A percentile compares a stretch with the other conserved stretches of the same genome.
These are phyloP conservation scores for Pseudogymnoascus sp. DNA, from an alignment of 2,329 filamentous ascomycete genomes.

Conservation along the genomic window DNA sequence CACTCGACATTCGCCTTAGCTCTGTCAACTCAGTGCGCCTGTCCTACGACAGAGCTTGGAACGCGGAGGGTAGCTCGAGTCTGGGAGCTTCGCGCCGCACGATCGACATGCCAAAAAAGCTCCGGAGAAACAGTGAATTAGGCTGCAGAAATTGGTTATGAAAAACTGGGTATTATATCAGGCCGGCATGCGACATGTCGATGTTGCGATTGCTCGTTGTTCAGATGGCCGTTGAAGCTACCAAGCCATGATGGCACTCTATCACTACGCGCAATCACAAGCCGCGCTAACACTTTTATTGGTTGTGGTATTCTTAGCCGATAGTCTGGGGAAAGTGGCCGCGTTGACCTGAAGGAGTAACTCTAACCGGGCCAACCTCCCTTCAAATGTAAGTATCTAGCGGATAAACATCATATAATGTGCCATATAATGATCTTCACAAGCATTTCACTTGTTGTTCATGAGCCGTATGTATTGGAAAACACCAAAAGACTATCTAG, in stretches of 20 bases:
- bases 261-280: conserved; percentile 7
- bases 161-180: conserved; percentile 6
- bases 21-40: not conserved
- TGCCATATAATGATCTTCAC: not conserved
- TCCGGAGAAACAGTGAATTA: not conserved
- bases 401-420: not conserved
- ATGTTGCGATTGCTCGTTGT: conserved; percentile 4
- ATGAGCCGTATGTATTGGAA: not conserved
- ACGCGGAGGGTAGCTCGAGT: not conserved
- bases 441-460: not conserved
- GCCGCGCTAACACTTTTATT: conserved; percentile 4
- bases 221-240: not conserved
- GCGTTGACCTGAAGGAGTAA: conserved; percentile 1
- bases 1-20: conserved; percentile 35
- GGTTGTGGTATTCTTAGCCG: conserved; percentile 7
- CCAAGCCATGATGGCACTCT: conserved; percentile 4
- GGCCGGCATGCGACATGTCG: conserved; percentile 5
- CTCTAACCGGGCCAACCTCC: not conserved
- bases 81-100: conserved; percentile 6
- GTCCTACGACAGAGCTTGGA: conserved; percentile 6
- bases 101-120: conserved; percentile 7
- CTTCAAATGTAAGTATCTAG: not conserved
- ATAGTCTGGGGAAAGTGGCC: conserved; percentile 2
- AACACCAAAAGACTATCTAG: not conserved
- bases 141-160: not conserved